Conservation (phyloP, 1,284 basidiomycete species). For the Sanghuangporus sanghuang region DNA sequence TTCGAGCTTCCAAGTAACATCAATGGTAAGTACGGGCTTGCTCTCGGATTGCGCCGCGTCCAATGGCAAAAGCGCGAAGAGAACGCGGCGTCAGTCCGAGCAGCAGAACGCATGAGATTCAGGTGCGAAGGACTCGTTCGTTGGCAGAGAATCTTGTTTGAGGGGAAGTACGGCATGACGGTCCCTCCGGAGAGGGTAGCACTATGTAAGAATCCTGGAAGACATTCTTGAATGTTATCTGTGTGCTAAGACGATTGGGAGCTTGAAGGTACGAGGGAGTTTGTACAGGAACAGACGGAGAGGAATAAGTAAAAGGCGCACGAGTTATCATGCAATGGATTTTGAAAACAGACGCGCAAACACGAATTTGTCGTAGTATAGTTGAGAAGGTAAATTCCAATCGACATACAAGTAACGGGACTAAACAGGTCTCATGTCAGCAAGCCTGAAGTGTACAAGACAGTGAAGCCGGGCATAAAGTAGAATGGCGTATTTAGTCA, state of each 20-base stretch:
- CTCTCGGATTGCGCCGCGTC: slow-evolving; percentile 58
- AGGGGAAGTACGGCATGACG: slow-evolving; percentile 31
- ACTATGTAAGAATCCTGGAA: slow-evolving; percentile 30
- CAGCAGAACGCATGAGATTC: slow-evolving; percentile 60
- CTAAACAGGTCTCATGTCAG: too few relatives aligned
- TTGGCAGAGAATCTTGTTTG: slow-evolving; percentile 47
- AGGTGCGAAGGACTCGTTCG: slow-evolving; percentile 45
- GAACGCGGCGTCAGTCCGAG: slow-evolving; percentile 45
- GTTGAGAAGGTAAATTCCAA: too few relatives aligned
- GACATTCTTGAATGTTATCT: slow-evolving; percentile 43
- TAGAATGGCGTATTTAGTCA: too few relatives aligned
- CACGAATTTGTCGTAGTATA: too few relatives aligned
- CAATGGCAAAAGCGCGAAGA: slow-evolving; percentile 51
- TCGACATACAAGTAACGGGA: too few relatives aligned
- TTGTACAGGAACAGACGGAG: slow-evolving; percentile 10
- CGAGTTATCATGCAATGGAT: too few relatives aligned
- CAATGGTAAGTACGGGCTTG: slow-evolving; percentile 25
- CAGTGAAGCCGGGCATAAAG: too few relatives aligned
- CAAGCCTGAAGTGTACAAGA: too few relatives aligned
- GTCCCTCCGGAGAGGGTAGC: slow-evolving; percentile 23
- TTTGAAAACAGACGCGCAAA: too few relatives aligned
- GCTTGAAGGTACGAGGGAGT: slow-evolving; percentile 5
- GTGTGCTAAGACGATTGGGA: slow-evolving; percentile 68
- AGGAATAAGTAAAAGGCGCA: too few relatives aligned
- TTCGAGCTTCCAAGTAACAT: slow-evolving; percentile 38